These are phyloP conservation scores for Rugosomyces carneus DNA, from an alignment of 1,284 basidiomycete genomes.

Conservation along the genomic window DNA sequence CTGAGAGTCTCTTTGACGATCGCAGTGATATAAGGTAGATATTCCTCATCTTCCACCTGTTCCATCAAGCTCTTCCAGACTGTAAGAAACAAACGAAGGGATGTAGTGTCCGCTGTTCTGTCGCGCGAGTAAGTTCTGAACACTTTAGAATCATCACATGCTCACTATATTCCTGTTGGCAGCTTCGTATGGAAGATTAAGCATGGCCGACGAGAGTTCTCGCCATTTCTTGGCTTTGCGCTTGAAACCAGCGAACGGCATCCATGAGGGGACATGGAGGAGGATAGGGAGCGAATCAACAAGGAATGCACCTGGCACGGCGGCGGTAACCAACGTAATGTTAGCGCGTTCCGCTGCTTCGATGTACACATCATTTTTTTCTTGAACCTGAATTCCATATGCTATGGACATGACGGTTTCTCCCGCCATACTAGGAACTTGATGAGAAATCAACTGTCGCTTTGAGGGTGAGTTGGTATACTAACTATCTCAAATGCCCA, in stretches of 20 bases:
- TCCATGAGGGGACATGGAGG: constrained; percentile 16
- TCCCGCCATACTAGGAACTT: constrained; percentile 12
- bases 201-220: constrained; percentile 1
- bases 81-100: constrained; percentile 14
- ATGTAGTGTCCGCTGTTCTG: constrained; percentile 11
- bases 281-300: constrained; percentile 19
- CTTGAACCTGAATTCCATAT: constrained; percentile 21
- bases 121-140: background rate
- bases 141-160: background rate
- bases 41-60: constrained; percentile 23
- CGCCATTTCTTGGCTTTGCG: constrained; percentile 10
- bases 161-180: constrained; percentile 8
- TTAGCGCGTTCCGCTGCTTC: constrained; percentile 12
- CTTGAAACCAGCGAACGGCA: constrained; percentile 21
- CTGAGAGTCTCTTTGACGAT: constrained; percentile 27
- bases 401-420: constrained; percentile 17
- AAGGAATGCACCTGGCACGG: constrained; percentile 20
- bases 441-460: background rate
- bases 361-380: constrained; percentile 18
- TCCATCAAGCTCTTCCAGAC: constrained; percentile 14
- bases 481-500: constrained; percentile 21
- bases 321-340: constrained; percentile 10
- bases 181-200: constrained; percentile 7
- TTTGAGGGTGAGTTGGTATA: background rate
- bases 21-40: constrained; percentile 27